phyloP scores from a whole-genome alignment of 1,284 basidiomycete species.

The Cutaneotrichosporon arboriforme region DNA sequence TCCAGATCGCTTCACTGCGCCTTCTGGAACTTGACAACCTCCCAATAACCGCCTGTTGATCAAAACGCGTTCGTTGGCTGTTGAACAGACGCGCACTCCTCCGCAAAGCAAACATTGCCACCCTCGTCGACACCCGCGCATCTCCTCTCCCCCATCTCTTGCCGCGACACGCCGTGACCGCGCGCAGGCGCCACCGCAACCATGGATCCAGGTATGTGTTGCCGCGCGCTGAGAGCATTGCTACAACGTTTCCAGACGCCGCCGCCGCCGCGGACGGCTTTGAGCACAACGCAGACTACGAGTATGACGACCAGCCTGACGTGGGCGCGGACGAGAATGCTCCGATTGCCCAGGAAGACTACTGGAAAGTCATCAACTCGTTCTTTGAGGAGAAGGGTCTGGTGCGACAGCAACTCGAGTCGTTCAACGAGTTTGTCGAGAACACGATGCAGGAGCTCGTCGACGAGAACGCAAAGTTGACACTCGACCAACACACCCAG shows the following conservation, averaged over 20 bases:
- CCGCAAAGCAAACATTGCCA: no score
- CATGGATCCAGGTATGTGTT: constrained; percentile 46
- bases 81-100: no score
- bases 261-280: constrained; percentile 28
- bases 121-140: not conserved
- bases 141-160: not conserved
- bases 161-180: no score
- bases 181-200: constrained; percentile 14
- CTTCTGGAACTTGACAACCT: constrained; percentile 1
- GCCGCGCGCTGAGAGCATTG: constrained; percentile 9
- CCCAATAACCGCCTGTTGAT: not conserved
- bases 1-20: constrained; percentile 9
- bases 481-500: constrained; percentile 92
- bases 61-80: not conserved
- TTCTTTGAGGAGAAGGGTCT: constrained; percentile 98
- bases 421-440: constrained; percentile 98
- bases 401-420: constrained; percentile 95
- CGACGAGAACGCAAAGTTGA: constrained; percentile 89
- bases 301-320: constrained; percentile 24
- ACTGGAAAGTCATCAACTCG: constrained; percentile 90
- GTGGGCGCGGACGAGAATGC: constrained; percentile 58
- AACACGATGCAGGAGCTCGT: constrained; percentile 99
- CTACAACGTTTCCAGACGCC: constrained; percentile 26
- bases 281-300: constrained; percentile 32
- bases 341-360: constrained; percentile 77